Conservation (phyloP, 192 early-diverging fungal species). For the Funneliformis geosporum region DNA sequence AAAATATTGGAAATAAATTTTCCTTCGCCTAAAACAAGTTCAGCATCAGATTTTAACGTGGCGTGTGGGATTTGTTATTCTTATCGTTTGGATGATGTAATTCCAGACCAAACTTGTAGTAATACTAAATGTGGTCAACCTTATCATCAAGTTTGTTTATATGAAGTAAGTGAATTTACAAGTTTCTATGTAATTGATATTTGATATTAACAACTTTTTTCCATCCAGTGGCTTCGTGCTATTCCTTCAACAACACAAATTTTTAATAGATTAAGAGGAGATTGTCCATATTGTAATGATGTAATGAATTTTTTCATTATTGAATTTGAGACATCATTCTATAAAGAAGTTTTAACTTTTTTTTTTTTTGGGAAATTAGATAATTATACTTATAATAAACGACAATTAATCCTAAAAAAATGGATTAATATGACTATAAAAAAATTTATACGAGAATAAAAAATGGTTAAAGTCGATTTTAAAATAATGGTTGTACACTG, state of each 20-base stretch:
- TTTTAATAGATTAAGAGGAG: constrained; percentile 14
- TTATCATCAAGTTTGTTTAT: constrained; percentile 27
- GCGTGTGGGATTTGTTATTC: constrained; percentile 32
- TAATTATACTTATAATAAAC: not conserved
- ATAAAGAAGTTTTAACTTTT: too few relatives aligned
- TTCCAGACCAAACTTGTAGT: constrained; percentile 28
- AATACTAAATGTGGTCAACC: constrained; percentile 29
- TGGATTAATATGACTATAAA: too few relatives aligned
- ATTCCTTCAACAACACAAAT: constrained; percentile 28
- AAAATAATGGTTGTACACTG: too few relatives aligned
- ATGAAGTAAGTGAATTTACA: not conserved
- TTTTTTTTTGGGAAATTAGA: not conserved
- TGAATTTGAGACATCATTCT: not conserved
- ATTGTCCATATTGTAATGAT: constrained; percentile 35
- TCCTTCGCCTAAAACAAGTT: constrained; percentile 12
- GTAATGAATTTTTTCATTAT: not conserved
- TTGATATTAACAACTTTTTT: not conserved
- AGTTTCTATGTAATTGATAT: not conserved
- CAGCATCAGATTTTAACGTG: constrained; percentile 19
- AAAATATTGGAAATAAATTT: constrained; percentile 26
- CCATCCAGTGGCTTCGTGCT: constrained; percentile 22
- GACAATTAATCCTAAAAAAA: not conserved
- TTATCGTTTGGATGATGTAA: constrained; percentile 15
- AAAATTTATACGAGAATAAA: too few relatives aligned
- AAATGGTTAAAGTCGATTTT: too few relatives aligned